Percentiles rank a stretch among this genome's conserved stretches.
These are phyloP conservation scores for Cercophora samala DNA, from an alignment of 495 filamentous ascomycete genomes.

Conservation along the genomic window DNA sequence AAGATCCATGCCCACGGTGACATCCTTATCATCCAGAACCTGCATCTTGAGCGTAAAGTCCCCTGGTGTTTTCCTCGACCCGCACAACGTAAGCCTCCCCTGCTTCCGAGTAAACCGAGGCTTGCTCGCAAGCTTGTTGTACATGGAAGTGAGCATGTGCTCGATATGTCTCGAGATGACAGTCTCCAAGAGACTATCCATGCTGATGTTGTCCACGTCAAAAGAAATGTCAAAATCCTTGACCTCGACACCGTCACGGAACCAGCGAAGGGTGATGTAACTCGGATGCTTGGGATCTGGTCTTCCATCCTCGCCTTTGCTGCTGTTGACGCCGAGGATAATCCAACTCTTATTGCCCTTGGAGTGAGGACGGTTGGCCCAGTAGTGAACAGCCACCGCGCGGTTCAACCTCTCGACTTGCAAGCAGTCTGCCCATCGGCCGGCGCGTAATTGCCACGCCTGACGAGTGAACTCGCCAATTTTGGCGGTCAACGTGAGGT, in stretches of 20 bases:
- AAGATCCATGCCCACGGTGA: constrained; percentile 66
- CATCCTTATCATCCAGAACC: constrained; percentile 54
- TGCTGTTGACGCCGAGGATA: constrained; percentile 74
- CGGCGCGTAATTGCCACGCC: constrained; percentile 70
- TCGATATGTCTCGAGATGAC: constrained; percentile 73
- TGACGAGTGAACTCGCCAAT: constrained; percentile 75
- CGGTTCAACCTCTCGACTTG: constrained; percentile 72
- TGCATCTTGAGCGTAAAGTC: constrained; percentile 67
- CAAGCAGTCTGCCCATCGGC: constrained; percentile 71
- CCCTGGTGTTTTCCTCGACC: constrained; percentile 57
- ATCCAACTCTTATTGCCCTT: constrained; percentile 79
- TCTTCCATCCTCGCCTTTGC: constrained; percentile 41
- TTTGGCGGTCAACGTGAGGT: constrained; percentile 82
- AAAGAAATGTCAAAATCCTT: constrained; percentile 61
- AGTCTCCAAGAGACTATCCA: constrained; percentile 66
- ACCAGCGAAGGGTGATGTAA: constrained; percentile 71
- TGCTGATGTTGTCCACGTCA: constrained; percentile 62
- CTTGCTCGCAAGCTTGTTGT: constrained; percentile 51
- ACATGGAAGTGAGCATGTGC: constrained; percentile 60
- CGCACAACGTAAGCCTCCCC: constrained; percentile 52
- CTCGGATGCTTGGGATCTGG: constrained; percentile 41
- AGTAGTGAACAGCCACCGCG: constrained; percentile 84
- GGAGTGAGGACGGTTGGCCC: constrained; percentile 56
- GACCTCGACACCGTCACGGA: constrained; percentile 72
- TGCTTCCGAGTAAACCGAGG: constrained; percentile 56